Evolutionary conservation across 768 basidiomycete species (phyloP), one percentile per base, ranked within the genome.

Genomic region (Rhizopogon vulgaris): DNA sequence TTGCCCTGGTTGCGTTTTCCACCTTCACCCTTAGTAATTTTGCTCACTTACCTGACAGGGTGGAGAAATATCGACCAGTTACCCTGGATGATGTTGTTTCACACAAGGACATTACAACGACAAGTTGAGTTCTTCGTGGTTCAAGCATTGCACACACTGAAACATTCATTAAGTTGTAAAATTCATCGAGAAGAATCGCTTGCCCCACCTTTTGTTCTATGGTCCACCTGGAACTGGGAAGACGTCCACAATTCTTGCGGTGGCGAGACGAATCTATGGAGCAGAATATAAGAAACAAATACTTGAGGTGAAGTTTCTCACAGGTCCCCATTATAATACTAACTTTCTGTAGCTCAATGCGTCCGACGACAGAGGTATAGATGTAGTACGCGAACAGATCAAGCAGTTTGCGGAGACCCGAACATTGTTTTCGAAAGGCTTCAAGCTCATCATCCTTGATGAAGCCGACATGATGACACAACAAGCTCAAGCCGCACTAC

Each of bases 391-490:
- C 47, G 96, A 98, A 69, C 94, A 97, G 74, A 94, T 99, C 68
- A 99, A 98, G 67, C 93, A 92, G 63, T 99, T 98, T 60, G 94
- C 96, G 1, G 92, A 94, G 71, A 97, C 94, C 12, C 83, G 93
- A 48, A 96, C 93, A 9, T 71, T 97, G 6, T 87, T 84, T 64
- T 83, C 92, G 11, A 94, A 94, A 62, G 92, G 92, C 15, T 98
- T 85, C 80, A 99, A 98, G 63, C 85, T 99, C 65, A 95, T 99
- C 69, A 85, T 99, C 55, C 82, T 99, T 32, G 96, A 99, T 60
- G 96, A 99, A 69, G 96, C 96, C n/a, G 96, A 99, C 75, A 96
- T 96, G 95, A 99, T 99, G 96, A 99, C 96, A 0, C 87, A 93
- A 56, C 87, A 90, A 51, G 96, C 96, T 1, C 96, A 99, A 65